These are phyloP conservation scores for Mollisiaceae sp. DNA, from an alignment of 2,329 filamentous ascomycete species.

Conservation along the genomic window DNA sequence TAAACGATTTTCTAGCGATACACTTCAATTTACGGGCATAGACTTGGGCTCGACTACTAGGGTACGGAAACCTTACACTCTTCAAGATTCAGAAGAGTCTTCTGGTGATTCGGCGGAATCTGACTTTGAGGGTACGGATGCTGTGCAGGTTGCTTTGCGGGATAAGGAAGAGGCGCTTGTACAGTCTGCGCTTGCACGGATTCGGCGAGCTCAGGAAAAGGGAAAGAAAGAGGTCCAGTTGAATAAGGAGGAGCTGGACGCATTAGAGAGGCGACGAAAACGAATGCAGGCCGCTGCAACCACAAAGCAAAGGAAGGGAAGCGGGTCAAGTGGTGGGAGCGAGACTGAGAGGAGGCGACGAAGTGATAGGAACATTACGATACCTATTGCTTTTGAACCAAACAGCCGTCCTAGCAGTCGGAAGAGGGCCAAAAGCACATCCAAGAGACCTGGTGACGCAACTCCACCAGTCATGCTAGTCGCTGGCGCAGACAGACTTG, in stretches of 20 bases:
- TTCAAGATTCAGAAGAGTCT: constrained; percentile 24
- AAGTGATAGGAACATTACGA: constrained; percentile 36
- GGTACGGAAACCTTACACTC: constrained; percentile 36
- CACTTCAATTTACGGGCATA: constrained; percentile 64
- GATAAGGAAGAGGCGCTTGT: constrained; percentile 78
- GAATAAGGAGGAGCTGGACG: constrained; percentile 78
- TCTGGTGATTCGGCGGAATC: constrained; percentile 50
- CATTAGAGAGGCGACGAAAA: constrained; percentile 71
- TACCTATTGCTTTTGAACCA: constrained; percentile 38
- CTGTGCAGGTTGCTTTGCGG: constrained; percentile 58
- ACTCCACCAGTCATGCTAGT: constrained; percentile 52
- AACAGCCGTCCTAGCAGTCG: constrained; percentile 33
- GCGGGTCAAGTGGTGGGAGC: constrained; percentile 35
- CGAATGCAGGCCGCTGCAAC: constrained; percentile 50
- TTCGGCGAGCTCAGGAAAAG: constrained; percentile 75
- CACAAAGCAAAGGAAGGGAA: constrained; percentile 33
- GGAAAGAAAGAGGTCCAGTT: constrained; percentile 82
- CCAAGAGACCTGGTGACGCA: constrained; percentile 40
- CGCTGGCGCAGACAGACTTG: constrained; percentile 52
- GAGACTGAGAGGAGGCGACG: constrained; percentile 37
- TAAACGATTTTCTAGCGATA: constrained; percentile 62
- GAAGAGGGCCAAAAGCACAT: constrained; percentile 42
- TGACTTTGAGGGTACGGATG: constrained; percentile 57
- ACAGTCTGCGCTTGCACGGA: constrained; percentile 78
- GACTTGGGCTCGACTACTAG: constrained; percentile 53